Evolutionary conservation across 163 green algal genomes (phyloP).

Genomic region (Picocystis sp.): DNA sequence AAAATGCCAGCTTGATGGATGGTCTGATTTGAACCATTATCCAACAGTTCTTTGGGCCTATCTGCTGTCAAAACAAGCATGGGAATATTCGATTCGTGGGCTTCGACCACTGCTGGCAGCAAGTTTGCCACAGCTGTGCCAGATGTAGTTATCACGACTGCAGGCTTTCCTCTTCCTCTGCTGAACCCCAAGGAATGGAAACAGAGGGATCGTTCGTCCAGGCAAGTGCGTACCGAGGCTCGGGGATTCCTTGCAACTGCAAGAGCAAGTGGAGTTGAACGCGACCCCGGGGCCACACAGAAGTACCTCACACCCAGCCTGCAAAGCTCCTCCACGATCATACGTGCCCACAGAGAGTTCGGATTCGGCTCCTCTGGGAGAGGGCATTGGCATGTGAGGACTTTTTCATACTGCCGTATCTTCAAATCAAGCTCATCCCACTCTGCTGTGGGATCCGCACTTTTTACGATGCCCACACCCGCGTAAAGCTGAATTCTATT

Average conservation of each 20-base stretch:
- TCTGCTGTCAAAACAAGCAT: slow-evolving; percentile 88
- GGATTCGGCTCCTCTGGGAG: slow-evolving; percentile 14
- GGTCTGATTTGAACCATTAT: slow-evolving; percentile 87
- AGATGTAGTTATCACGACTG: slow-evolving; percentile 53
- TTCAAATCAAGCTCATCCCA: slow-evolving; percentile 95
- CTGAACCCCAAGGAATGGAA: slow-evolving; percentile 84
- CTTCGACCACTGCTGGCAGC: slow-evolving; percentile 77
- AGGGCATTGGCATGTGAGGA: slow-evolving; percentile 19
- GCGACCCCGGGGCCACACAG: slow-evolving; percentile 62
- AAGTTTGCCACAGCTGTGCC: slow-evolving; percentile 94
- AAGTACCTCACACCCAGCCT: slow-evolving; percentile 64
- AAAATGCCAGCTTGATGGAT: slow-evolving; percentile 66
- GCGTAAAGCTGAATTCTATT: slow-evolving; percentile 46
- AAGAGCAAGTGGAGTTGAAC: slow-evolving; percentile 73
- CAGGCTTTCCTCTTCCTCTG: slow-evolving; percentile 18
- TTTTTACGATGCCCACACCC: slow-evolving; percentile 80
- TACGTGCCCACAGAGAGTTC: slow-evolving; percentile 27
- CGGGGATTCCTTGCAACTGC: slow-evolving; percentile 64
- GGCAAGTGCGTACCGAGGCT: slow-evolving; percentile 51
- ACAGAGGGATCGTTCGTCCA: slow-evolving; percentile 87
- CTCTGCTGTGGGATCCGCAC: slow-evolving; percentile 51
- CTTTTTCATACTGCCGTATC: slow-evolving; percentile 27
- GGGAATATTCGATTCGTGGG: slow-evolving; percentile 46
- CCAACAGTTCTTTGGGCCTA: slow-evolving; percentile 68
- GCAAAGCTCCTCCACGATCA: slow-evolving; percentile 84